Conservation (phyloP, 2,329 filamentous ascomycete genomes). For the Penicillium crustosum region DNA sequence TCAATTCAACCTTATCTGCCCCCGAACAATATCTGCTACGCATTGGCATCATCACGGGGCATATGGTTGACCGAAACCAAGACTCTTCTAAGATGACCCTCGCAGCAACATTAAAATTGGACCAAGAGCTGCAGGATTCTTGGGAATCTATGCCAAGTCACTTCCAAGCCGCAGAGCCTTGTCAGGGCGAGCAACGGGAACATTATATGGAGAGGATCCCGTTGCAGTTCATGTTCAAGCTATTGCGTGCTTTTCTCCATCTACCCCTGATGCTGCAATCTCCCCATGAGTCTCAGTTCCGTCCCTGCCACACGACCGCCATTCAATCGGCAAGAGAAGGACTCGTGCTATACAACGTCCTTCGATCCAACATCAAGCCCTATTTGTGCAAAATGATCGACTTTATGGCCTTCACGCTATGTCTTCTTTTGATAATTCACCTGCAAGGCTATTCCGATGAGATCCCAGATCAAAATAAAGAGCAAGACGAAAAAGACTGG, state of each 20-base stretch:
- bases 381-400: constrained; percentile 50
- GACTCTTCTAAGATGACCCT: constrained; percentile 38
- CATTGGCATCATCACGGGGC: constrained; percentile 38
- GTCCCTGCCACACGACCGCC: constrained; percentile 41
- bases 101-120: constrained; percentile 42
- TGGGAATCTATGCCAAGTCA: constrained; percentile 30
- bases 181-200: constrained; percentile 23
- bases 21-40: constrained; percentile 33
- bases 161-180: constrained; percentile 31
- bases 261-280: constrained; percentile 50
- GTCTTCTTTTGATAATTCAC: constrained; percentile 48
- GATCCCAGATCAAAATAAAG: constrained; percentile 21
- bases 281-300: constrained; percentile 37
- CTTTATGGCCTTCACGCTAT: constrained; percentile 50
- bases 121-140: constrained; percentile 42
- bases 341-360: constrained; percentile 39
- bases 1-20: constrained; percentile 16
- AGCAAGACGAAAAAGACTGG: constrained; percentile 41
- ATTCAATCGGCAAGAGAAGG: constrained; percentile 46
- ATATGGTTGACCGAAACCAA: constrained; percentile 46
- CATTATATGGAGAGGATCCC: constrained; percentile 35
- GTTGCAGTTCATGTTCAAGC: constrained; percentile 44
- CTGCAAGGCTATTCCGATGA: constrained; percentile 39
- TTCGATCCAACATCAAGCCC: constrained; percentile 34
- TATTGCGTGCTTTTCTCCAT: constrained; percentile 44